These are phyloP conservation scores for Plenodomus tracheiphilus DNA, from an alignment of 2,329 filamentous ascomycete genomes.

Conservation along the genomic window DNA sequence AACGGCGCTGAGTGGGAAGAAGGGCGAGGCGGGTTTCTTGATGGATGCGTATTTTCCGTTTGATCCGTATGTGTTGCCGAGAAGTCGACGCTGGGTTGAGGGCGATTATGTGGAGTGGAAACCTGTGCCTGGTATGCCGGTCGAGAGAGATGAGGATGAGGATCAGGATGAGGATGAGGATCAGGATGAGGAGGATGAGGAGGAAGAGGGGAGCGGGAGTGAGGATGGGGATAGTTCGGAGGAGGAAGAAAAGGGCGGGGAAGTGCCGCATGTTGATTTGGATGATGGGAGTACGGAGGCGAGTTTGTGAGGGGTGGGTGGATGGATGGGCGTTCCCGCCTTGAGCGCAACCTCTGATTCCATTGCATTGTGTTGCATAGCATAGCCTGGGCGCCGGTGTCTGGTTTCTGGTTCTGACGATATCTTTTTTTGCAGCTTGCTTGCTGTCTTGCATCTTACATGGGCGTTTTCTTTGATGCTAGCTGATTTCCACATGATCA, in stretches of 20 bases:
- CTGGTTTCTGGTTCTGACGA: no score
- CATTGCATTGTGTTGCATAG: no score
- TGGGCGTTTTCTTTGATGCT: no score
- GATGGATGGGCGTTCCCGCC: no score
- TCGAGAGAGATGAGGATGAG: slow-evolving; percentile 51
- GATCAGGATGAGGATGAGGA: slow-evolving; percentile 49
- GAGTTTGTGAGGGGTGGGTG: slow-evolving; percentile 9
- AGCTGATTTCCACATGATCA: no score
- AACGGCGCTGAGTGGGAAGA: slow-evolving; percentile 54
- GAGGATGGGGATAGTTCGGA: background rate
- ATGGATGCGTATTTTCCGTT: slow-evolving; percentile 97
- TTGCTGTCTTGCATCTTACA: no score
- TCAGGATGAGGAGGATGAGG: slow-evolving; percentile 25
- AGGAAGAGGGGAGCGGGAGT: slow-evolving; percentile 3
- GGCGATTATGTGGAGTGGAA: slow-evolving; percentile 50
- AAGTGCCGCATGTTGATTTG: background rate
- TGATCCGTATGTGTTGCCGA: slow-evolving; percentile 89
- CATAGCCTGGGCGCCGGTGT: no score
- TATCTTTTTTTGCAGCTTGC: no score
- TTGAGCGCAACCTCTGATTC: no score
- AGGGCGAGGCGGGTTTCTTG: slow-evolving; percentile 78
- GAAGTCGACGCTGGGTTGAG: slow-evolving; percentile 86
- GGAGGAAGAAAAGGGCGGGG: slow-evolving; percentile 3
- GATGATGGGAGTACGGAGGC: slow-evolving; percentile 12
- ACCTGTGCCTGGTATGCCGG: slow-evolving; percentile 44